phyloP scores from a whole-genome alignment of 768 basidiomycete genomes.

The Tephrocybe sp. region DNA sequence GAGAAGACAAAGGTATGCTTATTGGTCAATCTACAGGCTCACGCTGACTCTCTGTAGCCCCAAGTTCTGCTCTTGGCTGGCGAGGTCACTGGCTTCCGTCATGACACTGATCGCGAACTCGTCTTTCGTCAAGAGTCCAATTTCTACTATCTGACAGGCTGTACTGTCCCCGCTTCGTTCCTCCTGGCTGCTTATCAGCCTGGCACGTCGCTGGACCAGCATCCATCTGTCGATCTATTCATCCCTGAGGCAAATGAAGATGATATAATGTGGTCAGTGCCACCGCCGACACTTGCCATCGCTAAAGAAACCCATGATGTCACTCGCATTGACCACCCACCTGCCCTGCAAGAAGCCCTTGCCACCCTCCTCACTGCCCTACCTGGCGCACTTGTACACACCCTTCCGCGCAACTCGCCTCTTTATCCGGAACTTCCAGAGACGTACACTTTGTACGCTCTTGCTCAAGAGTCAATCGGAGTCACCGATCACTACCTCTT shows the following conservation, averaged over 20 bases:
- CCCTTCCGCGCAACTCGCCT: conserved; percentile 51
- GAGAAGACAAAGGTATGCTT: conserved; percentile 53
- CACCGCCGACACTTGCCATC: conserved; percentile 67
- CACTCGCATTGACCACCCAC: conserved; percentile 54
- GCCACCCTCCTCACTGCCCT: conserved; percentile 44
- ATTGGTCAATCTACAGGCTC: neutral
- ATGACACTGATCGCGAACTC: conserved; percentile 86
- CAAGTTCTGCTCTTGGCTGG: conserved; percentile 72
- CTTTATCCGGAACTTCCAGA: conserved; percentile 53
- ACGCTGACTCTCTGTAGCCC: conserved; percentile 41
- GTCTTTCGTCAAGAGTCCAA: conserved; percentile 75
- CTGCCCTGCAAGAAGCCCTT: conserved; percentile 46
- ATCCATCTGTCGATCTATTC: conserved; percentile 61
- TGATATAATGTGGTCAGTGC: conserved; percentile 87
- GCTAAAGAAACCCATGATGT: conserved; percentile 54
- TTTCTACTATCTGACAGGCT: conserved; percentile 87
- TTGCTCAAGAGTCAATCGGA: conserved; percentile 30
- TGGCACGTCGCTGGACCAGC: conserved; percentile 41
- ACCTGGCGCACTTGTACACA: conserved; percentile 64
- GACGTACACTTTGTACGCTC: conserved; percentile 38
- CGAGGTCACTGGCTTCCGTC: conserved; percentile 59
- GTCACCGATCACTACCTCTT: conserved; percentile 68
- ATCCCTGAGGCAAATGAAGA: conserved; percentile 73
- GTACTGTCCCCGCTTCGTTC: conserved; percentile 69
- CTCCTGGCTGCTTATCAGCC: conserved; percentile 61